Conservation (phyloP, 1,284 basidiomycete species). For the Irpex sp. region DNA sequence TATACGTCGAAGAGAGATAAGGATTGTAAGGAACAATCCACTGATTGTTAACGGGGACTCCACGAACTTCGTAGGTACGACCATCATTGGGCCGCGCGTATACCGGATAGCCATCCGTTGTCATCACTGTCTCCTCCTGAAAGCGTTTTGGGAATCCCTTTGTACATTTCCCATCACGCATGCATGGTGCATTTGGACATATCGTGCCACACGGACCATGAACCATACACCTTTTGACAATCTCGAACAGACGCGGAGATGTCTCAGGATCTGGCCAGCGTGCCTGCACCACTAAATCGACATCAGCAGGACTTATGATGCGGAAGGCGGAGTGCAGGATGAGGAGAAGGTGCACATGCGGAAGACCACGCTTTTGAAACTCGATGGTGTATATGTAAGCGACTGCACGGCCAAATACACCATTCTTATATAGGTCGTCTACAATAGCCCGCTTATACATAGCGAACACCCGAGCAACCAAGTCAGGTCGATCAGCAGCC, state of each 20-base stretch:
- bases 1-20: constrained; percentile 24
- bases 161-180: constrained; percentile 35
- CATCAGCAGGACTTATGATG: constrained; percentile 25
- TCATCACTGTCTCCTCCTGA: constrained; percentile 31
- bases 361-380: constrained; percentile 46
- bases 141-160: constrained; percentile 16
- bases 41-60: constrained; percentile 28
- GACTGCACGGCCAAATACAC: constrained; percentile 27
- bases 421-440: constrained; percentile 29
- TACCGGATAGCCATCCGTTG: constrained; percentile 28
- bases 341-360: constrained; percentile 45
- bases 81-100: constrained; percentile 16
- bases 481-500: constrained; percentile 26
- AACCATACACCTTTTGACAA: constrained; percentile 33
- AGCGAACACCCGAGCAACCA: constrained; percentile 31
- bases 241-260: constrained; percentile 32
- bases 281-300: constrained; percentile 37
- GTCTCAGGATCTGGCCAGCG: constrained; percentile 33
- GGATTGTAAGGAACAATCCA: constrained; percentile 18
- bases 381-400: constrained; percentile 41
- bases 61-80: constrained; percentile 18
- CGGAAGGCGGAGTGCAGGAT: constrained; percentile 27
- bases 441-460: constrained; percentile 11
- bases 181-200: constrained; percentile 33
- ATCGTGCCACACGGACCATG: constrained; percentile 38